Base-by-base conservation (phyloP, 2,329 filamentous ascomycete genomes). In the Pseudogymnoascus sp. region DNA sequence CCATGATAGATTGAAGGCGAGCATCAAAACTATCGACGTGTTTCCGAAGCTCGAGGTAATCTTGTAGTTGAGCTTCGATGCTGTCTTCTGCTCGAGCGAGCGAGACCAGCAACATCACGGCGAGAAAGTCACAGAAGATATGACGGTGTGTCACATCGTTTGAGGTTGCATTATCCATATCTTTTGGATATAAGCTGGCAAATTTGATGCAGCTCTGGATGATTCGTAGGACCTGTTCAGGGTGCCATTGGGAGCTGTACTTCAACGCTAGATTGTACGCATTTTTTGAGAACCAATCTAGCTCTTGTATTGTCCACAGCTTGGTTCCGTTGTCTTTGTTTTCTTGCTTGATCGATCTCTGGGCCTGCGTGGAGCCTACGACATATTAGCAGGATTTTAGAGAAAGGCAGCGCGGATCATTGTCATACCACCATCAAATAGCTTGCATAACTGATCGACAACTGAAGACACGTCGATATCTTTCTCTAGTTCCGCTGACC, bases 231-330 rank as follows among this genome's bases (percentile, higher is more conserved):
- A 87, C 77, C 59, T 79, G 74, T 5, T 73, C 71, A 1, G 86
- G 78, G 23, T 81, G 72, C 79, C 88, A 87, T 0, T 64, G 66
- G 2, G 82, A 5, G 67, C 80, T 81, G 64, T 87, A 79, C 65
- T 85, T 84, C 4, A 93, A 74, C 0, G 86, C 87, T 5, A 92
- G 73, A 67, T 94, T 95, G 77, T 95, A 96, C 1, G 88, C 82
- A 66, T 90, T 93, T 66, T 87, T 87, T 38, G 87, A 88, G 72
- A 96, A 92, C 91, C 91, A 96, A 67, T 92, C 82, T 3, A 95
- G 78, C 69, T 96, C 91, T 18, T 60, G 59, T 77, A 1, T 25
- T 40, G 59, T 60, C 59, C 59, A 60, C 5, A 60, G 1, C 12
- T 60, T 60, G 80, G 25, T 14, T 60, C 21, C 33, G 23, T 65